phyloP scores from a whole-genome alignment of 208 protist species.

The Trypanosoma rangeli region DNA sequence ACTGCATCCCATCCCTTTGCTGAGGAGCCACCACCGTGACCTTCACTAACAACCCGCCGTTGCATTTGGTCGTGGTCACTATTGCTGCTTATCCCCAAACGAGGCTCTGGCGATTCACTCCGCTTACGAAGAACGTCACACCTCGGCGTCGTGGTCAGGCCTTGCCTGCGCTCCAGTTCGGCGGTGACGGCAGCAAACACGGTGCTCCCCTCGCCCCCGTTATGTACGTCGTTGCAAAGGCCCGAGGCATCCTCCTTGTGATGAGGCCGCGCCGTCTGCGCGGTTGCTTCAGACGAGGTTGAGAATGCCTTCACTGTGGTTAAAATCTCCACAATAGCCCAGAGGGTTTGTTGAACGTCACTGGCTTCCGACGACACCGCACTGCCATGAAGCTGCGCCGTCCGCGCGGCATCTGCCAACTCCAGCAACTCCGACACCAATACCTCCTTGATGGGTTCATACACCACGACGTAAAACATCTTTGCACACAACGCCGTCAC shows the following conservation, averaged over 20 bases:
- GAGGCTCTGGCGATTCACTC: background rate
- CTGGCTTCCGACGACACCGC: slow-evolving; percentile 14
- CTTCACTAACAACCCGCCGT: background rate
- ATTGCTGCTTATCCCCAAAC: background rate
- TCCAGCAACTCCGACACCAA: slow-evolving; percentile 41
- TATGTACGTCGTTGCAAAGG: background rate
- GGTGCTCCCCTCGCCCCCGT: background rate
- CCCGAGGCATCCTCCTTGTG: background rate
- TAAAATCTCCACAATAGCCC: slow-evolving; percentile 13
- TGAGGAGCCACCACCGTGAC: background rate
- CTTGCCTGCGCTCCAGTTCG: background rate
- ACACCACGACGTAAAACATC: slow-evolving; percentile 80
- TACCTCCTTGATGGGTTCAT: slow-evolving; percentile 46
- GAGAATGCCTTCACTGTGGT: slow-evolving; percentile 9
- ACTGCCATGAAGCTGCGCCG: slow-evolving; percentile 17
- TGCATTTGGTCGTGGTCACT: background rate
- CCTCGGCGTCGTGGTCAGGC: background rate
- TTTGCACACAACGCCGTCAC: slow-evolving; percentile 72
- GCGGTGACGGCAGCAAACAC: background rate
- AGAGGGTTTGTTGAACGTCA: slow-evolving; percentile 22
- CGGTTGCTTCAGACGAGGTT: background rate
- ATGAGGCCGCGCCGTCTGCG: background rate
- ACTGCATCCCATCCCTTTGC: background rate
- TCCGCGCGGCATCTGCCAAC: slow-evolving; percentile 28
- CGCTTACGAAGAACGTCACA: background rate